Conservation (phyloP, 2,329 filamentous ascomycete species). For the Sclerotinia nivalis region DNA sequence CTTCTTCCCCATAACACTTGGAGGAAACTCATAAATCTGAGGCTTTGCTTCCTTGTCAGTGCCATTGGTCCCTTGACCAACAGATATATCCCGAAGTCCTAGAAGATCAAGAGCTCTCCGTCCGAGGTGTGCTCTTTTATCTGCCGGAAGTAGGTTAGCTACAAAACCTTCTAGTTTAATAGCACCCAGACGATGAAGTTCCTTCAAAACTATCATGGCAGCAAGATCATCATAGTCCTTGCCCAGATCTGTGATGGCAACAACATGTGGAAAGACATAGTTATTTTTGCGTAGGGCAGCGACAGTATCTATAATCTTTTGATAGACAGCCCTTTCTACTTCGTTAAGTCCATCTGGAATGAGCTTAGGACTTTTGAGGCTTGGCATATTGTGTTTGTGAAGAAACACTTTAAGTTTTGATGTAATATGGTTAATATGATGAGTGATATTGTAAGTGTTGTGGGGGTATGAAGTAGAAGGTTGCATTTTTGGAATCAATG, state of each 20-base stretch:
- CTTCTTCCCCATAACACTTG: conserved; percentile 30
- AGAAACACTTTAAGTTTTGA: background rate
- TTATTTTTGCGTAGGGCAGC: background rate
- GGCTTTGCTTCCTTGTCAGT: background rate
- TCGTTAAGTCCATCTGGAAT: background rate
- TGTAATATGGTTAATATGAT: no score
- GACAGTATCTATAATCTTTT: background rate
- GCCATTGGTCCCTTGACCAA: conserved; percentile 30
- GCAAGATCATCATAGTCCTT: conserved; percentile 40
- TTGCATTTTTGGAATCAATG: background rate
- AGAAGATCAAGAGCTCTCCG: conserved; percentile 34
- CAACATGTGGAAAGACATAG: conserved; percentile 28
- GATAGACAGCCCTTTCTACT: conserved; percentile 10
- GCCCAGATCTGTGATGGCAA: conserved; percentile 38
- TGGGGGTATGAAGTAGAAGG: background rate
- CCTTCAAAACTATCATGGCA: conserved; percentile 37
- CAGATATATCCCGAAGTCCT: conserved; percentile 29
- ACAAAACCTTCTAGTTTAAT: conserved; percentile 36
- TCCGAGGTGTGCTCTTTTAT: conserved; percentile 32
- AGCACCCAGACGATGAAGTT: conserved; percentile 35
- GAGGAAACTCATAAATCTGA: conserved; percentile 32
- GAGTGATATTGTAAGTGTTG: background rate
- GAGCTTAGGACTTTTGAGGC: background rate
- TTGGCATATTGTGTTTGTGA: background rate
- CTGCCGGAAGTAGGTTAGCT: conserved; percentile 35